Evolutionary conservation across 768 basidiomycete species (phyloP), one percentile per base, ranked within the genome.

Genomic region (Boletus edulis): DNA sequence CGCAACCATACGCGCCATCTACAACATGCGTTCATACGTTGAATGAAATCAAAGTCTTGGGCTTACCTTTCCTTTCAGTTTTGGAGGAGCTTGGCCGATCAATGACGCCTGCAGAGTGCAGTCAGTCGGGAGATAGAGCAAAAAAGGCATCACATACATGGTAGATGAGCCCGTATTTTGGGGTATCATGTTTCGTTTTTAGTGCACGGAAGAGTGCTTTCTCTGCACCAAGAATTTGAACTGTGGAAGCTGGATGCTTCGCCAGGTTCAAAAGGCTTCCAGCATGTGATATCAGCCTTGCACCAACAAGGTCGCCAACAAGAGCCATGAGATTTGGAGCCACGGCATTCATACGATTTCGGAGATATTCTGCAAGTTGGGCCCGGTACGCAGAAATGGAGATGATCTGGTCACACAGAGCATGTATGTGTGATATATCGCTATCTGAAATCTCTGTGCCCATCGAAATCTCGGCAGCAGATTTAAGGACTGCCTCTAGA

Each of bases 1-100:
- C 46, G 97, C 95, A 31, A 98, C 94, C 97, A 99, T 99, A 66
- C 97, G 91, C 20, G 97, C 97, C 97, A 98, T 98, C 87, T 91
- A 63, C 7, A 51, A 48, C 29, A 44, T 10, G 18, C 48, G 22
- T 62, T 49, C 55, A 38, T 14, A 45, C 31, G 46, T 12, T 43
- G 52, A 35, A 41, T 10, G 18, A 31, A 51, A 51, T 5, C 13
- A 32, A 31, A 35, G 7, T 20, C 0, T 47, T 39, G 10, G 2
- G 57, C 77, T 64, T 46, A 87, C 89, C 78, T 98, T 99, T 65
- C 96, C 96, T 80, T 98, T 99, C 61, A 98, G 82, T 75, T 98
- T 98, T 55, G 93, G 93, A 40, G 96, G 93, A 45, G 96, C 95
- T 78, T 97, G 94, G 34, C 96, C 96, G 61, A 98, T 90, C 51